These are phyloP conservation scores for Boletus pseudo-olivaceus DNA, from an alignment of 768 basidiomycete genomes.

Conservation along the genomic window DNA sequence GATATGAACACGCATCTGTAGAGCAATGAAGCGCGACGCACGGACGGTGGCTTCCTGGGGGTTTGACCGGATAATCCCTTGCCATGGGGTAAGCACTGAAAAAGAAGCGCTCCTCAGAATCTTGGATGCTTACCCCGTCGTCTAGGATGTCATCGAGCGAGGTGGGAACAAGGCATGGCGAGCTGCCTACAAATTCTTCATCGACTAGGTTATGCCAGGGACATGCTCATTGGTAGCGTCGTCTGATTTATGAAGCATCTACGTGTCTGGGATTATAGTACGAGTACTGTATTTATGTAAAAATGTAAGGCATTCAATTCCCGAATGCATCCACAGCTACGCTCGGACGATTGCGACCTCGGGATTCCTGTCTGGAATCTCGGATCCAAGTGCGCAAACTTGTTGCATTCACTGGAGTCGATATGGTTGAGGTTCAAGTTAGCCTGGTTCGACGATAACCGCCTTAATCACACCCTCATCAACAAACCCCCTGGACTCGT, in stretches of 20 bases:
- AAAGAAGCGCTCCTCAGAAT: background rate
- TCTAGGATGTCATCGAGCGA: conserved; percentile 59
- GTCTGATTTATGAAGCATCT: background rate
- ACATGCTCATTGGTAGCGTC: background rate
- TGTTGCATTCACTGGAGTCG: too few species aligned
- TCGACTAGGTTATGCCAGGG: conserved; percentile 13
- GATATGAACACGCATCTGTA: conserved; percentile 12
- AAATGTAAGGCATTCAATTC: background rate
- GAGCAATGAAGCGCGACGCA: conserved; percentile 60
- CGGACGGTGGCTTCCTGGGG: conserved; percentile 69
- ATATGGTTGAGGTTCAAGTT: too few species aligned
- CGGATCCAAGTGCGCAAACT: too few species aligned
- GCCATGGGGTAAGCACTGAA: conserved; percentile 48
- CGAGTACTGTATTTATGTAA: conserved; percentile 4
- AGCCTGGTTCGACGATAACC: too few species aligned
- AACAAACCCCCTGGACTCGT: too few species aligned
- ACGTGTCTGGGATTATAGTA: background rate
- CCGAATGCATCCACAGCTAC: background rate
- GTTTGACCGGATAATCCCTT: conserved; percentile 71
- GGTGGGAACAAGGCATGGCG: conserved; percentile 56
- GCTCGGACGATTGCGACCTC: background rate
- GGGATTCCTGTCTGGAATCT: too few species aligned
- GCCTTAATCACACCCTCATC: too few species aligned
- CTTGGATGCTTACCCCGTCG: background rate
- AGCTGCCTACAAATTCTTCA: conserved; percentile 36